Evolutionary conservation across 768 basidiomycete genomes (phyloP).

Genomic region (Mycena galericulata): DNA sequence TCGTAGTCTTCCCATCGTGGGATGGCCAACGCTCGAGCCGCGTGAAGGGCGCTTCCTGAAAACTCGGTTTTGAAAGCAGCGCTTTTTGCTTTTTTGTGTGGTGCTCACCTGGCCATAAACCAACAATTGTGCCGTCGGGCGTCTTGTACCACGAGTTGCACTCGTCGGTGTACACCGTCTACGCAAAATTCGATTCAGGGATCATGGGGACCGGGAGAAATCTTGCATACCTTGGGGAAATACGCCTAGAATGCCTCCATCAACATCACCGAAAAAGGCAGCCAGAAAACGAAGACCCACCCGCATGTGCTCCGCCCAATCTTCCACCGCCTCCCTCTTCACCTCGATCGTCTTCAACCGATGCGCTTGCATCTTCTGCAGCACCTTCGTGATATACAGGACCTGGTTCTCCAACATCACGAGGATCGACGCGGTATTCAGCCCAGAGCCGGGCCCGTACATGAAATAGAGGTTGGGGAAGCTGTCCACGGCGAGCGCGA

Average conservation of each 20-base stretch:
- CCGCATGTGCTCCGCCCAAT: constrained; percentile 27
- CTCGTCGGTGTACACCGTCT: constrained; percentile 24
- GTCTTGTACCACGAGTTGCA: constrained; percentile 30
- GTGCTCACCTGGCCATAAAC: constrained; percentile 22
- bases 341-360: constrained; percentile 19
- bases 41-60: constrained; percentile 24
- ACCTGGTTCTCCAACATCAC: constrained; percentile 17
- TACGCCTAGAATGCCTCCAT: constrained; percentile 9
- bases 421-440: constrained; percentile 18
- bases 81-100: too few species aligned
- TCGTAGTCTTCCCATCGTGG: constrained; percentile 29
- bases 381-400: constrained; percentile 17
- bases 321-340: constrained; percentile 17
- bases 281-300: neutral
- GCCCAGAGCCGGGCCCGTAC: constrained; percentile 22
- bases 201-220: neutral
- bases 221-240: constrained; percentile 20
- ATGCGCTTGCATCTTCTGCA: constrained; percentile 19
- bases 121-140: constrained; percentile 19
- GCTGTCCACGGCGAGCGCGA: constrained; percentile 19
- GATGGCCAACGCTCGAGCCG: constrained; percentile 5
- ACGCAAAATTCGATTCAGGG: neutral
- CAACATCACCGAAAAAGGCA: neutral
- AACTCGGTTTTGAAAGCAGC: neutral
- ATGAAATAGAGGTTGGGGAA: constrained; percentile 24